Evolutionary conservation across 352 stramenopile species (phyloP), one percentile per base, ranked within the genome.

Genomic region (Pythium aristosporum): DNA sequence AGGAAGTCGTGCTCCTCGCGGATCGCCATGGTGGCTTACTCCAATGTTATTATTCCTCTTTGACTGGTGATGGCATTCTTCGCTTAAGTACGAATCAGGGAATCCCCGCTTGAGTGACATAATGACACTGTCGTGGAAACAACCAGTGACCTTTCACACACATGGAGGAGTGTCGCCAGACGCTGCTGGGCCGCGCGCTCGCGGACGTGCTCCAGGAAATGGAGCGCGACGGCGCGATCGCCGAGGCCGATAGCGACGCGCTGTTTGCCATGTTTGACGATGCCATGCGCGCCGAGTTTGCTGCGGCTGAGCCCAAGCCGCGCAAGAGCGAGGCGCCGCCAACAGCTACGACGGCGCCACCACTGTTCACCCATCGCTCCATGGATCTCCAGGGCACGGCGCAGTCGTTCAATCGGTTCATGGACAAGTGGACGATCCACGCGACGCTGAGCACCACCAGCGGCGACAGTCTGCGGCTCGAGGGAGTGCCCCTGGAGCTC

Each of bases 141-240:
- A 21, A 25, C 20, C 58, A 60, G 55, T 64, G 47, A 61, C 47
- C 51, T 36, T n/a, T 34, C 13, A 16, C 18, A 21, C 58, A 37
- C 9, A 91, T 91, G 82, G 82, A 91, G 51, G 76, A 80, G 30
- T 91, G 88, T 34, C 37, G 82, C 5, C 75, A 81, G 69, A 85
- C 75, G 46, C 62, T 91, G 43, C 52, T 87, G 7, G 82, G 80
- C 3, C 76, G 82, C 48, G 73, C 82, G 39, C 72, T 91, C 28
- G 82, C 82, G 0, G 82, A 91, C 39, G 77, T 76, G 55, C 75
- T 91, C 41, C 76, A 80, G 46, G 73, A 77, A 12, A 65, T 91
- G 54, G 80, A 89, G 57, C 52, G 46, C 8, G 43, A 11, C 34
- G 39, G 46, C 42, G 42, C n/a, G 37, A 39, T 80, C 16, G 30